Evolutionary conservation across 1,284 basidiomycete species (phyloP).

Genomic region (Cutaneotrichosporon cavernicola): DNA sequence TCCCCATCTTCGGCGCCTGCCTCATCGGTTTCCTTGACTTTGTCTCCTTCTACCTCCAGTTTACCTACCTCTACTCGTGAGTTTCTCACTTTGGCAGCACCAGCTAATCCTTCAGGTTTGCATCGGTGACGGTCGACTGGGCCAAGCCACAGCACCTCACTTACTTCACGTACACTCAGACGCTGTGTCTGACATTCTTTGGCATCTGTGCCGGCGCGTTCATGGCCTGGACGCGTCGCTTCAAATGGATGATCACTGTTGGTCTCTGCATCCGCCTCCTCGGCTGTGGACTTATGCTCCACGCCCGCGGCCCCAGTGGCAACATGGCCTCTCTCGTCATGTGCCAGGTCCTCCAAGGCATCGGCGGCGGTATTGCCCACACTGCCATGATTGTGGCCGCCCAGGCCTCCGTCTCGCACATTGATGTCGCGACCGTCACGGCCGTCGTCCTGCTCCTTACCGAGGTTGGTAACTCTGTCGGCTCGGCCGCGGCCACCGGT

Average conservation of each 20-base stretch:
- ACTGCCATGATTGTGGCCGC: constrained; percentile 69
- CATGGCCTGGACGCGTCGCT: constrained; percentile 53
- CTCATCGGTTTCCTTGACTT: constrained; percentile 71
- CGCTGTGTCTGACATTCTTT: constrained; percentile 53
- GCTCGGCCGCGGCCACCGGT: constrained; percentile 54
- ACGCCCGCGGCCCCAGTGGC: constrained; percentile 64
- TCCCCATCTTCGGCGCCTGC: constrained; percentile 62
- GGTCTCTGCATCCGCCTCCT: constrained; percentile 68
- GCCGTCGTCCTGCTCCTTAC: constrained; percentile 70
- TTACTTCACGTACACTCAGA: constrained; percentile 50
- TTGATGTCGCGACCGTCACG: constrained; percentile 75
- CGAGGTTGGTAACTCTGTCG: constrained; percentile 59
- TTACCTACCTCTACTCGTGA: constrained; percentile 45
- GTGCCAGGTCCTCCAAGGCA: constrained; percentile 57
- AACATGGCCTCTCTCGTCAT: constrained; percentile 53
- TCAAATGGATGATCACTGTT: constrained; percentile 60
- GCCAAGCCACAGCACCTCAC: constrained; percentile 32
- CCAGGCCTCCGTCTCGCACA: constrained; percentile 64
- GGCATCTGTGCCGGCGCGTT: constrained; percentile 54
- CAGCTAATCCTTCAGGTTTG: constrained; percentile 23
- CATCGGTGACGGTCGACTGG: constrained; percentile 49
- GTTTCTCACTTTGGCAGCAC: neutral
- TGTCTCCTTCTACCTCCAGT: constrained; percentile 58
- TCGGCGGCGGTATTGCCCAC: constrained; percentile 65
- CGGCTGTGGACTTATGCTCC: constrained; percentile 72